Base-by-base conservation (phyloP, 352 stramenopile species). In the Phytophthora fragariaefolia region DNA sequence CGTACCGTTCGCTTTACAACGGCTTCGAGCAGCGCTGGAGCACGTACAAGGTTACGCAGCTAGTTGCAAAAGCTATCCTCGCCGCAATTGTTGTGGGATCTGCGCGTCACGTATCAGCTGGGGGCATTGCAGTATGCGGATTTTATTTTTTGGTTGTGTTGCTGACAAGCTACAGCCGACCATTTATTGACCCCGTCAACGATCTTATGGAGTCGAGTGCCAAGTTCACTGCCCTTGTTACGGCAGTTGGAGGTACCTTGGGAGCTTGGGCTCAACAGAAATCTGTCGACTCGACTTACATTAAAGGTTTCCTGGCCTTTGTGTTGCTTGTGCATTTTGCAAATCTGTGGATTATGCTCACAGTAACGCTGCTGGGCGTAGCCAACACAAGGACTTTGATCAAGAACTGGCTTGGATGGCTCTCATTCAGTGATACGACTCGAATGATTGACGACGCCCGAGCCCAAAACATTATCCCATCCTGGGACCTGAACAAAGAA, bases 1-100 rank as follows among this genome's bases (percentile, higher is more conserved):
- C 38, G 0, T 46, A 46, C 23, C 38, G 38, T 15, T 46, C 38
- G 0, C n/a, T 46, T 9, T 46, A 46, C n/a, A 18, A 17, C n/a
- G 38, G 38, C 2, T 46, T 46, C 38, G 38, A 46, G n/a, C 38
- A 46, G 38, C 38, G 38, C n/a, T 46, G 38, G 38, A 46, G 38
- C 38, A 24, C 22, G n/a, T 46, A 46, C 8, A 46, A 46, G 23
- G 38, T 46, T 0, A 17, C 15, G 17, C 38, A 46, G 38, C 38
- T 46, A 15, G 7, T 46, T 0, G 38, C 23, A 18, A 46, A 46
- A n/a, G 66, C 77, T 15, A 55, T 81, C 13, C 27, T 83, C 8
- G 76, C 67, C 22, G 45, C 71, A 4, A 46, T 86, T 17, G 52
- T 74, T 6, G 62, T 79, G 2, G 57, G 26, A 17, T 51, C 67